phyloP scores from a whole-genome alignment of 2,329 filamentous ascomycete species.

The Beauveria medogensis region DNA sequence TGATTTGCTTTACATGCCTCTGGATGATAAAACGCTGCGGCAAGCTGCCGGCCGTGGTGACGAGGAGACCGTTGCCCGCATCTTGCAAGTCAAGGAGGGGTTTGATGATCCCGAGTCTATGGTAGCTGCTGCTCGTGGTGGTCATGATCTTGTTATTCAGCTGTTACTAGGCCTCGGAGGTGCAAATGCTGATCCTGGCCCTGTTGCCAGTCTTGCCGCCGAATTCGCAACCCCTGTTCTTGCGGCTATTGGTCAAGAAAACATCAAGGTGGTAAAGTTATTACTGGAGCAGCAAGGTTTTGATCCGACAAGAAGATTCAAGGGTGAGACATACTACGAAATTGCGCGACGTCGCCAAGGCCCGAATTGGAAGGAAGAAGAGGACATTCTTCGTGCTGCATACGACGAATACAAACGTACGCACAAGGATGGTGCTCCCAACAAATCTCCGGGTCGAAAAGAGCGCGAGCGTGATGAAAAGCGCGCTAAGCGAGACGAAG shows the following conservation, averaged over 20 bases:
- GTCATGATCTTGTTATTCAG: constrained; percentile 80
- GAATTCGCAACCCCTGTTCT: constrained; percentile 89
- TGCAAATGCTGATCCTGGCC: constrained; percentile 59
- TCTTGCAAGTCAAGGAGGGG: constrained; percentile 52
- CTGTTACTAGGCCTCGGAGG: constrained; percentile 63
- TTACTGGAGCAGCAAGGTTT: constrained; percentile 70
- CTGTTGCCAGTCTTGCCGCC: constrained; percentile 48
- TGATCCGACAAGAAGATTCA: constrained; percentile 70
- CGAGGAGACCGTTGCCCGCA: constrained; percentile 51
- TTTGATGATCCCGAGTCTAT: constrained; percentile 75
- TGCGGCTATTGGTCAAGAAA: constrained; percentile 83
- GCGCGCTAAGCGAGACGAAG: constrained; percentile 34
- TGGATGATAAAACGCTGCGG: constrained; percentile 53
- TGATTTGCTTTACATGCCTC: constrained; percentile 53
- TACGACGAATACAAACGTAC: constrained; percentile 57
- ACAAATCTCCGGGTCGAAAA: constrained; percentile 41
- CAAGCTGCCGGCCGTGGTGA: constrained; percentile 54
- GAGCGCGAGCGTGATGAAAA: constrained; percentile 36
- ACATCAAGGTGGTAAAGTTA: constrained; percentile 75
- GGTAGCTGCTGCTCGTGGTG: constrained; percentile 84
- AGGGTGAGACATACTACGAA: constrained; percentile 77
- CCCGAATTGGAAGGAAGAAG: constrained; percentile 84
- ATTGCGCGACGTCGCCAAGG: constrained; percentile 76
- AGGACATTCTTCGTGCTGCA: constrained; percentile 67
- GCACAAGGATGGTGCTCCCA: constrained; percentile 40